These are phyloP conservation scores for Mucor piriformis DNA, from an alignment of 371 early-diverging fungal genomes.

Conservation along the genomic window DNA sequence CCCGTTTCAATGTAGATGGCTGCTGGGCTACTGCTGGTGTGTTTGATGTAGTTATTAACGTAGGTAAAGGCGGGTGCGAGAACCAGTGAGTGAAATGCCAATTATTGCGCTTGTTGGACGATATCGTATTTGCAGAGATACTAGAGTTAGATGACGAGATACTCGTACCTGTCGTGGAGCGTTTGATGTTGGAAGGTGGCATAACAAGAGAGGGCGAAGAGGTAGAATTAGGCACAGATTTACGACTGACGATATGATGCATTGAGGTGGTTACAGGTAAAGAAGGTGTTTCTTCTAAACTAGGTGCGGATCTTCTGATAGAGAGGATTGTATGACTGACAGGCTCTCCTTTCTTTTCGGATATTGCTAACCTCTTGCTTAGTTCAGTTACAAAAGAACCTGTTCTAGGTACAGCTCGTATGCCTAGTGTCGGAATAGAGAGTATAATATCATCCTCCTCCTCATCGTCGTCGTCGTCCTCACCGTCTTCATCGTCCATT, in stretches of 20 bases:
- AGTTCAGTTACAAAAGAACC: conserved; percentile 41
- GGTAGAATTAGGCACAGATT: conserved; percentile 21
- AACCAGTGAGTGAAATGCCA: conserved; percentile 15
- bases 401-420: conserved; percentile 22
- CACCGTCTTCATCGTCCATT: not conserved
- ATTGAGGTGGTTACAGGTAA: not conserved
- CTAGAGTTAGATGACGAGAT: conserved; percentile 30
- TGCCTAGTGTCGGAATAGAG: not conserved
- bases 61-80: not conserved
- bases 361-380: conserved; percentile 34
- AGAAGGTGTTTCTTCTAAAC: not conserved
- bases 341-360: conserved; percentile 24
- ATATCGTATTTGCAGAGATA: not conserved
- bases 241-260: conserved; percentile 1
- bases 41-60: not conserved
- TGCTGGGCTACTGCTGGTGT: not conserved
- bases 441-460: not conserved
- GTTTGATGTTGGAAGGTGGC: conserved; percentile 13
- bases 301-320: conserved; percentile 8
- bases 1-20: conserved; percentile 33
- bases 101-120: not conserved
- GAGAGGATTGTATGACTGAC: conserved; percentile 15
- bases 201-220: conserved; percentile 10
- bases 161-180: conserved; percentile 29
- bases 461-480: not conserved